Percentiles rank a stretch among this genome's conserved stretches.
These are phyloP conservation scores for Pulveroboletus sp. DNA, from an alignment of 768 basidiomycete genomes.

Conservation along the genomic window DNA sequence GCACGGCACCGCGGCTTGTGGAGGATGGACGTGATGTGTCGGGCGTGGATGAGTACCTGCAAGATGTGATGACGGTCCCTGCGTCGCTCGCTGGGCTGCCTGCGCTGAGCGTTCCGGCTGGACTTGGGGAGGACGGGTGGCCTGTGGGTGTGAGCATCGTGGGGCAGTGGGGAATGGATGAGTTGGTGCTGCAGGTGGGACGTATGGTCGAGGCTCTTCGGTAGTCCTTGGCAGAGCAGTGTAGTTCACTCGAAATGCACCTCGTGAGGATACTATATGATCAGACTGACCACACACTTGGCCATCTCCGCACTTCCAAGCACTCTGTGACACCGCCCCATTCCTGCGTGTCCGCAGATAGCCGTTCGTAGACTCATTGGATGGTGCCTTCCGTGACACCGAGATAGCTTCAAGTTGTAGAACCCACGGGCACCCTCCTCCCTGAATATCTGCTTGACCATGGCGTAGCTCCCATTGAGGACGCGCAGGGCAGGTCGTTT, in stretches of 20 bases:
- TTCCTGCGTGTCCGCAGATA: slow-evolving; percentile 55
- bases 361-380: slow-evolving; percentile 96
- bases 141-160: slow-evolving; percentile 81
- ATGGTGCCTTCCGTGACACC: slow-evolving; percentile 96
- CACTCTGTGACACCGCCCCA: slow-evolving; percentile 60
- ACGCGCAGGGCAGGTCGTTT: slow-evolving; percentile 23
- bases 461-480: slow-evolving; percentile 53
- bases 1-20: slow-evolving; percentile 68
- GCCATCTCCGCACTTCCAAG: slow-evolving; percentile 89
- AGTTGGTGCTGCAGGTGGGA: slow-evolving; percentile 55
- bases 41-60: slow-evolving; percentile 68
- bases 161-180: slow-evolving; percentile 84
- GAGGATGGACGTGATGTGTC: slow-evolving; percentile 2
- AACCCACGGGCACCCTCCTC: slow-evolving; percentile 85
- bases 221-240: slow-evolving; percentile 23
- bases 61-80: slow-evolving; percentile 90
- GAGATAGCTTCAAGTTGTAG: slow-evolving; percentile 92
- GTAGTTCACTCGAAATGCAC: slow-evolving; percentile 39
- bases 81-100: slow-evolving; percentile 90
- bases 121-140: slow-evolving; percentile 58
- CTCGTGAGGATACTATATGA: slow-evolving; percentile 99
- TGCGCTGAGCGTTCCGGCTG: slow-evolving; percentile 69
- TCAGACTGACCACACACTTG: slow-evolving; percentile 88
- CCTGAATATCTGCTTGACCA: slow-evolving; percentile 70
- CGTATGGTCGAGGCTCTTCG: slow-evolving; percentile 36